A percentile compares a stretch with the other conserved stretches of the same genome.
Evolutionary conservation across 352 stramenopile species (phyloP).

Genomic region (Phytophthora brassicae): DNA sequence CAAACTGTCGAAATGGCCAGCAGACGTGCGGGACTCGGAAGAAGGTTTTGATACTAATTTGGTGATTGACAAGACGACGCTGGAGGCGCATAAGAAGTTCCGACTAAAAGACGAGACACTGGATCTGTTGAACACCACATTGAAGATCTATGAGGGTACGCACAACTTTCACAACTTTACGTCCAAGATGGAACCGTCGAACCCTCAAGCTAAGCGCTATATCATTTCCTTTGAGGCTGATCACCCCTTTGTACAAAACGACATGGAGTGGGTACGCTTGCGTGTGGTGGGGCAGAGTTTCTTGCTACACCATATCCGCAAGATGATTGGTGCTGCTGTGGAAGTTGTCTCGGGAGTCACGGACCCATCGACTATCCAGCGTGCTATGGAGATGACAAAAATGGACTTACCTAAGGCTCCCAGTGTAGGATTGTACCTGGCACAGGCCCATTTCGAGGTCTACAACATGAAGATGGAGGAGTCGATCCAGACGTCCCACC

Average conservation of each 20-base stretch:
- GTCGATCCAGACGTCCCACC: conserved; percentile 66
- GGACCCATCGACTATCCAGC: conserved; percentile 48
- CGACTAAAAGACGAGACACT: conserved; percentile 61
- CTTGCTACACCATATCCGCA: conserved; percentile 97
- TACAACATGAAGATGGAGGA: conserved; percentile 84
- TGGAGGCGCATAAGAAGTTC: conserved; percentile 74
- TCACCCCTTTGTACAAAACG: conserved; percentile 81
- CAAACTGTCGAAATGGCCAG: conserved; percentile 31
- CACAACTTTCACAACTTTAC: conserved; percentile 99
- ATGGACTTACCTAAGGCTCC: conserved; percentile 88
- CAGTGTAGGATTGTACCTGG: conserved; percentile 84
- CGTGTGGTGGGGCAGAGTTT: conserved; percentile 97
- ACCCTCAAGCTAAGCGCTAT: conserved; percentile 86
- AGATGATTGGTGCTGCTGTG: conserved; percentile 93
- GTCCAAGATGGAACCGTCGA: conserved; percentile 83
- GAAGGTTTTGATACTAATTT: conserved; percentile 41
- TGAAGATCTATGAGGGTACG: conserved; percentile 82
- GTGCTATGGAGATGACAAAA: conserved; percentile 70
- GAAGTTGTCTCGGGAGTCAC: conserved; percentile 74
- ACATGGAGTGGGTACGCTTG: conserved; percentile 95
- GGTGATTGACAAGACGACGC: conserved; percentile 57
- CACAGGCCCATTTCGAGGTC: conserved; percentile 84
- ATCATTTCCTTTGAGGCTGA: conserved; percentile 91
- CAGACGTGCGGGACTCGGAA: conserved; percentile 43
- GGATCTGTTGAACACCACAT: conserved; percentile 47